Evolutionary conservation across 257 asterid species (phyloP), one percentile per base, ranked within the genome.

Genomic region (Jacaranda mimosifolia): DNA sequence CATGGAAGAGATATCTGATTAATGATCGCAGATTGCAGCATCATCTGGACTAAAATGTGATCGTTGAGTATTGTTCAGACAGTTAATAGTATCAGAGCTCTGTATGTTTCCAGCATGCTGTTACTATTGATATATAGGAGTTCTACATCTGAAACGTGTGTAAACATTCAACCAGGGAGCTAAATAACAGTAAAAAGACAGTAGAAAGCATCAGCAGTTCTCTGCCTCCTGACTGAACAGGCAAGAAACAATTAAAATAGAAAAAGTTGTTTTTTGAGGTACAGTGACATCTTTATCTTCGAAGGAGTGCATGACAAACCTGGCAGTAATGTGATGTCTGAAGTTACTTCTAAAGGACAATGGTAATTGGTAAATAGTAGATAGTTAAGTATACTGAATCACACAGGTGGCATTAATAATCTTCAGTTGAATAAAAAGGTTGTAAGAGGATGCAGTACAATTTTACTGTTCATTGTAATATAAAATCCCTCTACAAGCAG

Each of bases 21-120:
- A 57, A 66, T 65, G 64, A 66, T 39, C 39, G 32, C 75, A 81
- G 64, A 66, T 39, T 39, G 18, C 75, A 81, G 46, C 52, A 35
- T n/a, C 26, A 70, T 63, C 58, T 4, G 40, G 56, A 21, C 18
- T 21, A 49, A 62, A 21, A 46, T 49, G 55, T 51, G 55, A 7
- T 7, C 14, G 32, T 51, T 18, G 12, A 19, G 39, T 9, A 52
- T 63, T 40, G 19, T 7, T 21, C 51, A 5, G 19, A 69, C 13
- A 36, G 7, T 55, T 59, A 26, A 73, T 40, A 19, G 59, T 60
- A 52, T 55, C 83, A 64, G 40, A 79, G 36, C 52, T 63, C 49
- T n/a, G 26, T 4, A 43, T 65, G 26, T 43, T 6, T 32, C 55
- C 70, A 66, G 42, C 64, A 72, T 21, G 63, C 68, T 21, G 36